Evolutionary conservation across 768 basidiomycete genomes (phyloP), one percentile per base, ranked within the genome.

Genomic region (Suillus subalutaceus): DNA sequence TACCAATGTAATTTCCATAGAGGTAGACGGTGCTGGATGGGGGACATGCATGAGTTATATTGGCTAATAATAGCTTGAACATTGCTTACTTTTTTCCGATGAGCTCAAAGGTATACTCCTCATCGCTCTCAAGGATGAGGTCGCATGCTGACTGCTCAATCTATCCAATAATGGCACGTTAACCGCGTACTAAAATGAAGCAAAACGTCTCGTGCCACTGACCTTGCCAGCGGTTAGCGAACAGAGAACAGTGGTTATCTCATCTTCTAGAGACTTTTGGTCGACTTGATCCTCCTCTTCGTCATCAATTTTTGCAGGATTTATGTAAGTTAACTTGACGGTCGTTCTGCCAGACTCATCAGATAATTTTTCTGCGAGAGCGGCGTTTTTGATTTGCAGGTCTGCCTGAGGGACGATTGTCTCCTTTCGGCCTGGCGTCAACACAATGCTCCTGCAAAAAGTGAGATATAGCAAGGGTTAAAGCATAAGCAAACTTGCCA

Each of bases 1-100:
- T 77, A 91, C 91, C 87, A 74, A 96, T 86, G 77, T 94, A 95
- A 78, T 95, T 94, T 63, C 94, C 94, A 68, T 89, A 88, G 67
- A 96, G 79, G 79, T 93, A 88, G 59, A 95, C 83, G 59, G 89
- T 80, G 76, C 90, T 93, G 64, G 8, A 63, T 63, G 35, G 16
- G 38, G 23, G 32, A 26, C 66, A 57, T 43, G 64, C 56, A 53
- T 66, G 26, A 50, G 5, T 38, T 18, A 23, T 23, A 52, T 40
- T 55, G 20, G 18, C 38, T 57, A 62, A 32, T 63, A 61, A 44
- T 23, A 62, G 57, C 16, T 59, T 23, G 37, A 26, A n/a, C 16
- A 32, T 62, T 15, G 69, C 83, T 68, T 69, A 94, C 92, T 97
- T 97, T 80, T 93, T 90, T 65, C 95, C 95, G 55, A 88, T 83